phyloP scores from a whole-genome alignment of 371 early-diverging fungal genomes.

The Lichtheimia ornata region DNA sequence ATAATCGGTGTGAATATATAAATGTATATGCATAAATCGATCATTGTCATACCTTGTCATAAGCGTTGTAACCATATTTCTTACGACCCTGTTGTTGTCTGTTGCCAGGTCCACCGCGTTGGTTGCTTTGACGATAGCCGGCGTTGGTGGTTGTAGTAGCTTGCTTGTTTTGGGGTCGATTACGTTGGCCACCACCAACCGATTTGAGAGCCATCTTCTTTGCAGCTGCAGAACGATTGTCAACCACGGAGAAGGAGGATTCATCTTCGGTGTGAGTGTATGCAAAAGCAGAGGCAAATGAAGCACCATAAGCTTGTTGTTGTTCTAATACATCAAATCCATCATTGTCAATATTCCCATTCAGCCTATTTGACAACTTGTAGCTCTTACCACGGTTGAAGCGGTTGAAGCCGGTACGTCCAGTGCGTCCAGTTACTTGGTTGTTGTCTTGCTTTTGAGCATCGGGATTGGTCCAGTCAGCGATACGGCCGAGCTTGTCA shows the following conservation, averaged over 20 bases:
- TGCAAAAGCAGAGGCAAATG: slow-evolving; percentile 84
- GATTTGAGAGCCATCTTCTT: slow-evolving; percentile 71
- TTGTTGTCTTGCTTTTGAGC: slow-evolving; percentile 70
- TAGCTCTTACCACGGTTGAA: slow-evolving; percentile 57
- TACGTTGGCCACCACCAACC: slow-evolving; percentile 41
- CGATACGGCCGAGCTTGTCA: slow-evolving; percentile 92
- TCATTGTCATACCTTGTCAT: slow-evolving; percentile 35
- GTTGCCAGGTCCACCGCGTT: slow-evolving; percentile 49
- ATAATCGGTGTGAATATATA: neutral
- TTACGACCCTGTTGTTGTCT: slow-evolving; percentile 46
- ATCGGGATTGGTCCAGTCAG: slow-evolving; percentile 86
- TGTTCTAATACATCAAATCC: slow-evolving; percentile 34
- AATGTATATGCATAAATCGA: neutral
- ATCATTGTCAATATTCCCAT: no score
- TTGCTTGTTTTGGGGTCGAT: slow-evolving; percentile 39
- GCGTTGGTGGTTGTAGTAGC: slow-evolving; percentile 17
- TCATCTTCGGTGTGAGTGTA: slow-evolving; percentile 94
- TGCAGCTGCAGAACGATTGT: slow-evolving; percentile 75
- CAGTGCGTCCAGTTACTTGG: slow-evolving; percentile 50
- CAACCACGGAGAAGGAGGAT: slow-evolving; percentile 94
- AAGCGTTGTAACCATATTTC: slow-evolving; percentile 55
- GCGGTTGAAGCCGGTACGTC: slow-evolving; percentile 61
- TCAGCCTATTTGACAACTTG: neutral
- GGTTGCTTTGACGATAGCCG: slow-evolving; percentile 40
- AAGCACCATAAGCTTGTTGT: slow-evolving; percentile 87